Percentiles rank a stretch among this genome's conserved stretches.
Evolutionary conservation across 306 rosid genomes (phyloP).

Genomic region (Pterocarpus macrocarpus): DNA sequence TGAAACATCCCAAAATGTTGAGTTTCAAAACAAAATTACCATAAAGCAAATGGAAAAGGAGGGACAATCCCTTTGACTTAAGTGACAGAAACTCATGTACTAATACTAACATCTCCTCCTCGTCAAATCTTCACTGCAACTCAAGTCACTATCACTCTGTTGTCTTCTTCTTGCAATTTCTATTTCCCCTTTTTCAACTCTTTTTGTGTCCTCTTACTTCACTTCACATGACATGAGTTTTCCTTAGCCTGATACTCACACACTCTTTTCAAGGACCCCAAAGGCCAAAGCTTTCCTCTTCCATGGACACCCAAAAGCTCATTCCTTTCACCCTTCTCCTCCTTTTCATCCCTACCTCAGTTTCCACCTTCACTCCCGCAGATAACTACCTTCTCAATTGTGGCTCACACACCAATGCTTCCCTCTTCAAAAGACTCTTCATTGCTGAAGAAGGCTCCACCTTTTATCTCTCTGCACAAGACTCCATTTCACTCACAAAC

Average conservation of each 20-base stretch:
- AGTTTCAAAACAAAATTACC: no score
- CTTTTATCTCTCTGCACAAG: constrained; percentile 53
- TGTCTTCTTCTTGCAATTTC: constrained; percentile 45
- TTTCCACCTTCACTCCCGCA: constrained; percentile 67
- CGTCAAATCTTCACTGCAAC: constrained; percentile 38
- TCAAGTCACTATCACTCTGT: constrained; percentile 42
- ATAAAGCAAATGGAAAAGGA: constrained; percentile 30
- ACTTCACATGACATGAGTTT: constrained; percentile 18
- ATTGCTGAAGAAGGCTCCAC: constrained; percentile 61
- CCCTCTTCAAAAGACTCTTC: constrained; percentile 67
- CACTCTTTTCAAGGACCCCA: constrained; percentile 40
- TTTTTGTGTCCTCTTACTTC: constrained; percentile 2
- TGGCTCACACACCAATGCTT: constrained; percentile 72
- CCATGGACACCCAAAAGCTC: constrained; percentile 59
- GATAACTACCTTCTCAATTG: constrained; percentile 85
- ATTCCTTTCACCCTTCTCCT: constrained; percentile 43
- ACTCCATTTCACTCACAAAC: constrained; percentile 62
- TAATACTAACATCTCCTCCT: background rate
- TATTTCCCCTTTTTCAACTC: constrained; percentile 5
- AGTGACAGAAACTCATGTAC: constrained; percentile 41
- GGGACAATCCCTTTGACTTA: constrained; percentile 42
- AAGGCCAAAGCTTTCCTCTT: constrained; percentile 44
- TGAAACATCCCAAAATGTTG: no score
- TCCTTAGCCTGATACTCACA: constrained; percentile 18
- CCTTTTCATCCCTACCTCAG: constrained; percentile 47